Conservation (phyloP, 1,284 basidiomycete species). For the Takashimella koratensis region DNA sequence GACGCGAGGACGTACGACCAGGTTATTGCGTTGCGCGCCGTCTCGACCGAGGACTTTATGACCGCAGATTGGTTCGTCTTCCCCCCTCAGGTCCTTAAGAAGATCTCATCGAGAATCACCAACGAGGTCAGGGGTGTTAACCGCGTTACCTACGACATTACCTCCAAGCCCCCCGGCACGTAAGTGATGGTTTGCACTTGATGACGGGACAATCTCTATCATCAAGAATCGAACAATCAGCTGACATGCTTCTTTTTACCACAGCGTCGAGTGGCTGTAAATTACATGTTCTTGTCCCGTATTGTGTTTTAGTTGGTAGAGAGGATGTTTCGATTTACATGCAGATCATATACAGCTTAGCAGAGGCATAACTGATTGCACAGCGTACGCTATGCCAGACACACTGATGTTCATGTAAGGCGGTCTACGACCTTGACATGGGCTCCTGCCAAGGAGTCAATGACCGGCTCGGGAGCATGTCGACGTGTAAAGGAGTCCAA, state of each 20-base stretch:
- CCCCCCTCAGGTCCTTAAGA: conserved; percentile 83
- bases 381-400: too few relatives aligned
- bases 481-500: too few relatives aligned
- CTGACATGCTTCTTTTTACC: conserved; percentile 3
- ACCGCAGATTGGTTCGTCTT: conserved; percentile 97
- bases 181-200: conserved; percentile 55
- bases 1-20: conserved; percentile 97
- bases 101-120: conserved; percentile 94
- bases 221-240: not conserved
- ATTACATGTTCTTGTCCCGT: conserved; percentile 1
- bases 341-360: not conserved
- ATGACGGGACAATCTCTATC: conserved; percentile 6
- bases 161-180: conserved; percentile 90
- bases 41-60: conserved; percentile 95
- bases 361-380: conserved; percentile 3
- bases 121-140: conserved; percentile 88
- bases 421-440: too few relatives aligned
- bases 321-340: not conserved
- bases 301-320: too few relatives aligned
- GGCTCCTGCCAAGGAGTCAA: too few relatives aligned
- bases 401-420: too few relatives aligned
- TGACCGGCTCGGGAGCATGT: too few relatives aligned
- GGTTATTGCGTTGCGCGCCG: conserved; percentile 80
- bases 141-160: conserved; percentile 92
- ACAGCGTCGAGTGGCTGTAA: conserved; percentile 46